Base-by-base conservation (phyloP, 345 rosid genomes). In the Brassica juncea region DNA sequence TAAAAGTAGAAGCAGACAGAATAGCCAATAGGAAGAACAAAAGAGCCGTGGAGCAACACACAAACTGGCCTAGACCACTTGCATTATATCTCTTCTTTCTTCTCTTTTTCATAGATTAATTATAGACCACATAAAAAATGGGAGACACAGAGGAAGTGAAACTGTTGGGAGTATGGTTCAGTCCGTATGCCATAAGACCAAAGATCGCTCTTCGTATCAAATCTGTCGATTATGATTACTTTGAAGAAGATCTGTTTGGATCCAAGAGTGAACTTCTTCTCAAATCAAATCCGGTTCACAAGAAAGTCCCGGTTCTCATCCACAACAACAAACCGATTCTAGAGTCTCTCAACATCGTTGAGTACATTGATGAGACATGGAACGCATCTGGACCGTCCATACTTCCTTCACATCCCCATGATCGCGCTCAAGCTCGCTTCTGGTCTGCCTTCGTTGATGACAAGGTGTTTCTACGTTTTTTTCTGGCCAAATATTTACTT, bases 331-430 rank as follows among this genome's bases (percentile, higher is more conserved):
- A 72, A 39, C 52, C 86, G 15, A 12, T 84, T 49, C 32, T 72
- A 28, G 86, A 86, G 66, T 52, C 73, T 54, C 73, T 52, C 47
- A 70, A 52, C 27, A 70, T 69, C 44, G 73, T 69, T 30, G 73
- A 69, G 7, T 92, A 92, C 79, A 68, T 92, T 27, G 92, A 92
- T 10, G 97, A 89, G 80, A 71, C 57, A n/a, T 92, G 93, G 94
- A 72, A 16, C 25, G 66, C 92, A 67, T 74, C 89, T 35, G 81
- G 78, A 25, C 91, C 87, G 8, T 74, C 88, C 37, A 85, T 92
- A 60, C 89, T 88, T 2, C 94, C 93, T 3, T 76, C 91, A 0
- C 85, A 86, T 77, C 89, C 93, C 6, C 68, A 86, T 8, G 89
- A 88, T 5, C 85, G 94, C 3, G 89, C 97, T 66, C 32, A 35